Evolutionary conservation across 768 basidiomycete species (phyloP), one percentile per base, ranked within the genome.

Genomic region (Tulasnella sp.): DNA sequence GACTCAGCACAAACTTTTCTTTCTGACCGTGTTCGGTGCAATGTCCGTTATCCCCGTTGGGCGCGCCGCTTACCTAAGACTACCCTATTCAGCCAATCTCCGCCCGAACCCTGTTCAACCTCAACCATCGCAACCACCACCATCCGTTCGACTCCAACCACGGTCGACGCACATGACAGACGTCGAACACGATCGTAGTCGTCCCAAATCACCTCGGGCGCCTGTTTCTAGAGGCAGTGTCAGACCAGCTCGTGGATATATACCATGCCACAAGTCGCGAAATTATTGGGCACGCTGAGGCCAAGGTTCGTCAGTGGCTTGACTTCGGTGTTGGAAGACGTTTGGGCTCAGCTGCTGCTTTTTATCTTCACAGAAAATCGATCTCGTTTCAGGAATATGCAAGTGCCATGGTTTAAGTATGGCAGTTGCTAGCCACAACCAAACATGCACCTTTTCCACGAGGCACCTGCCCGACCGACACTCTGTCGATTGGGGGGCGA

Each of bases 1-100:
- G 62, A 68, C 62, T 68, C 62, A 68, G 62, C 62, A 36, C 31
- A 68, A 68, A 68, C 62, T 68, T 68, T 68, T 68, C 62, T 68
- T 68, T 68, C 62, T 68, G 62, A 68, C 62, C 62, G 14, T 10
- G 62, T 68, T 68, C 62, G 62, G 62, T 68, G 62, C 62, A 68
- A 68, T 68, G 62, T 27, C 62, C 62, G 62, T 68, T 68, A 68
- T 68, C 62, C 62, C 62, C 62, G 62, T 68, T 36, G 34, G 62
- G 27, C 62, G 62, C 62, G 62, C 62, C 62, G 31, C 62, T 68
- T 68, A 68, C 31, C 31, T 68, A 68, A 68, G 7, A 36, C 31
- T 68, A 31, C 62, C 62, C 62, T 68, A 68, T 68, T 36, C 31
- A 14, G 62, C 34, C 44, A n/a, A n/a, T n/a, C n/a, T n/a, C n/a